Percentiles rank a stretch among this genome's conserved stretches.
Conservation (phyloP, 192 early-diverging fungal species). For the Funneliformis mosseae region DNA sequence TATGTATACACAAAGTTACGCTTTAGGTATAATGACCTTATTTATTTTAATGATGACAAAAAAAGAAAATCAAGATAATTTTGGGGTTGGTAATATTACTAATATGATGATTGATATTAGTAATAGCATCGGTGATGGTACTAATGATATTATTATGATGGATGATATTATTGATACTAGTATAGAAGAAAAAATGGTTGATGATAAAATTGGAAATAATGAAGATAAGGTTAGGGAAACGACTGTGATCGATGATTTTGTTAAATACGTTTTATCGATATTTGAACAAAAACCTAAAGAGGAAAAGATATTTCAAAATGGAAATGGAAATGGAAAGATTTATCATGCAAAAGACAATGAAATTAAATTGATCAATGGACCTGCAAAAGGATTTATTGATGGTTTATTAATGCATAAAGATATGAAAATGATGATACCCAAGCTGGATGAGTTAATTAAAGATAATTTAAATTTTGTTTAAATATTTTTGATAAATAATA, state of each 20-base stretch:
- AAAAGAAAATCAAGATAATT: background rate
- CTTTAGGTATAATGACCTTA: conserved; percentile 9
- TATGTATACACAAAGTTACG: conserved; percentile 13
- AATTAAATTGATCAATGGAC: background rate
- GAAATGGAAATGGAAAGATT: background rate
- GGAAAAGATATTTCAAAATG: background rate
- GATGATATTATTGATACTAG: no score
- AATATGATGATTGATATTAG: no score
- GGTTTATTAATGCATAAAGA: conserved; percentile 6
- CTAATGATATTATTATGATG: no score
- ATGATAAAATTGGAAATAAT: no score
- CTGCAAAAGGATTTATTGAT: conserved; percentile 25
- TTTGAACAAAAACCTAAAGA: background rate
- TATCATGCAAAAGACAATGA: background rate
- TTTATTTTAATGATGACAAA: background rate
- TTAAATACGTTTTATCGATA: conserved; percentile 8
- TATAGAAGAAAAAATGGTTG: no score
- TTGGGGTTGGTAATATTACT: no score
- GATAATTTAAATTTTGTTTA: no score
- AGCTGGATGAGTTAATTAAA: no score
- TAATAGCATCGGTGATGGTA: no score
- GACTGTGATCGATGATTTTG: background rate
- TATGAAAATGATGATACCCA: background rate
- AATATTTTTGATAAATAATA: no score
- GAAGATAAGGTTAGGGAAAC: background rate